phyloP scores from a whole-genome alignment of 495 filamentous ascomycete genomes.

The Tetracladium setigerum region DNA sequence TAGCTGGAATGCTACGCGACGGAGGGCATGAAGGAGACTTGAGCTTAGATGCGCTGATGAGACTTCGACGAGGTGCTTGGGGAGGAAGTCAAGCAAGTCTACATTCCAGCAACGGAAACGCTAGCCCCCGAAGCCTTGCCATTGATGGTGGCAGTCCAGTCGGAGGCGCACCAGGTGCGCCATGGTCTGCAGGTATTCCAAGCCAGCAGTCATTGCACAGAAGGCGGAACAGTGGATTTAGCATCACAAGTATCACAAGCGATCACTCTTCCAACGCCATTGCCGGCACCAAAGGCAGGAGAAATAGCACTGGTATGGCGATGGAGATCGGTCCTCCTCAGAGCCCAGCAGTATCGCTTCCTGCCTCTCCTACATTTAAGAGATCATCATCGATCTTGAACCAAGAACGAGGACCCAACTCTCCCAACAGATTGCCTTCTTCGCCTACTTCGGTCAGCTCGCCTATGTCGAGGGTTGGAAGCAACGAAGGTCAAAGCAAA shows the following conservation, averaged over 20 bases:
- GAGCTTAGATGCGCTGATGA: slow-evolving; percentile 62
- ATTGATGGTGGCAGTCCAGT: slow-evolving; percentile 12
- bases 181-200: too few species aligned
- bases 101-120: slow-evolving; percentile 56
- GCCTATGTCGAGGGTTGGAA: slow-evolving; percentile 3
- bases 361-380: slow-evolving; percentile 25
- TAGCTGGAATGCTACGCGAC: slow-evolving; percentile 54
- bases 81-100: slow-evolving; percentile 72
- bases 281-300: too few species aligned
- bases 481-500: slow-evolving; percentile 13
- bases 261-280: too few species aligned
- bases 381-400: slow-evolving; percentile 33
- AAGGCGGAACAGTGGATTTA: slow-evolving; percentile 17
- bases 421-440: too few species aligned
- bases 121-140: slow-evolving; percentile 14
- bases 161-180: not conserved
- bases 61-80: slow-evolving; percentile 67
- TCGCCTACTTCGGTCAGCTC: slow-evolving; percentile 2
- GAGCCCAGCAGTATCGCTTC: slow-evolving; percentile 1
- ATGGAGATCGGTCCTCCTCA: too few species aligned
- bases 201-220: slow-evolving; percentile 1
- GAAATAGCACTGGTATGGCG: too few species aligned
- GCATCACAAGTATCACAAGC: not conserved
- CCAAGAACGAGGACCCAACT: slow-evolving; percentile 25
- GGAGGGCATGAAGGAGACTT: slow-evolving; percentile 53